Percentiles rank a stretch among this genome's conserved stretches.
Evolutionary conservation across 352 stramenopile genomes (phyloP).

Genomic region (Pythium utonaiense): DNA sequence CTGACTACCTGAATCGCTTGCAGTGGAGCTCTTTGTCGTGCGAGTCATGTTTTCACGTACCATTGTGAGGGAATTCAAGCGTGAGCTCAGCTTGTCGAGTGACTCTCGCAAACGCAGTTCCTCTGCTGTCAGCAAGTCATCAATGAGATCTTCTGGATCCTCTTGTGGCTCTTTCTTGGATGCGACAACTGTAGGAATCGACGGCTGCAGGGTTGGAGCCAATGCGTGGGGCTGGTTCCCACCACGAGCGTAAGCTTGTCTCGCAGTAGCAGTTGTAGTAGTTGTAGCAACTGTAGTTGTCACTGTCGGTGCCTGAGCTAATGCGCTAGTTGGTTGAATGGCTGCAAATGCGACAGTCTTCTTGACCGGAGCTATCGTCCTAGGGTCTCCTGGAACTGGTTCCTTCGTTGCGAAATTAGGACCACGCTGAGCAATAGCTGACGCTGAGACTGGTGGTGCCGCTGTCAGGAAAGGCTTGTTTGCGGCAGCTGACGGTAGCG

Average conservation of each 20-base stretch:
- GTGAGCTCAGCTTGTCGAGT: slow-evolving; percentile 46
- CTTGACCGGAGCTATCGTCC: not conserved
- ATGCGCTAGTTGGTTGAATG: not conserved
- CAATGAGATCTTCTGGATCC: slow-evolving; percentile 24
- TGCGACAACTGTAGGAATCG: not conserved
- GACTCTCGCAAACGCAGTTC: slow-evolving; percentile 48
- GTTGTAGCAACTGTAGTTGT: not conserved
- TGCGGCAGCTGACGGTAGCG: not conserved
- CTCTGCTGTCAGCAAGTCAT: slow-evolving; percentile 35
- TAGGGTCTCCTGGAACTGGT: not conserved
- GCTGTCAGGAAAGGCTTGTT: not conserved
- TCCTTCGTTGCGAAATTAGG: not conserved
- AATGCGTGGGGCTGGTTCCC: not conserved
- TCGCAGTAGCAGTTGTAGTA: not conserved
- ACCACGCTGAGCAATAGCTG: not conserved
- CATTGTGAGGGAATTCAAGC: slow-evolving; percentile 26
- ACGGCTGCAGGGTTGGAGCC: not conserved
- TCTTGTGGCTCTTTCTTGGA: slow-evolving; percentile 16
- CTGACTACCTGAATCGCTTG: not conserved
- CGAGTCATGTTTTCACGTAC: not conserved
- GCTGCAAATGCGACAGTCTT: not conserved
- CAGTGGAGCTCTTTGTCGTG: not conserved
- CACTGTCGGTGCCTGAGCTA: not conserved
- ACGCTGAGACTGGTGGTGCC: not conserved
- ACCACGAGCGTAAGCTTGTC: not conserved